These are phyloP conservation scores for Fusarium virguliforme DNA, from an alignment of 2,329 filamentous ascomycete genomes.

Conservation along the genomic window DNA sequence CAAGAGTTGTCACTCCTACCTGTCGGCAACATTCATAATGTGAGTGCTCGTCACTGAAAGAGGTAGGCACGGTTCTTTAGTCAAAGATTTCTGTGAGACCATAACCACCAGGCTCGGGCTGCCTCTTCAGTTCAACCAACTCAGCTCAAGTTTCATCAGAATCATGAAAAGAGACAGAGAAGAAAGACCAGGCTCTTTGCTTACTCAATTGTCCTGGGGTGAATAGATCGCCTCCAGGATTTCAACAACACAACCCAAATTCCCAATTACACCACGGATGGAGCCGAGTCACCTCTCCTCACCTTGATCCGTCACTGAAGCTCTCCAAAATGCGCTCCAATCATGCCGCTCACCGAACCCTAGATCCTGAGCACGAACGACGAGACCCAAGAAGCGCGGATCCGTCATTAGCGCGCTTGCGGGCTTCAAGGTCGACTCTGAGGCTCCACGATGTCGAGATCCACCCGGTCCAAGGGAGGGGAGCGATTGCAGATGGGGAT, in stretches of 20 bases:
- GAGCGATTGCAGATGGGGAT: conserved; percentile 14
- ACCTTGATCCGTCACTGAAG: conserved; percentile 27
- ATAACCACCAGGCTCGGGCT: no score
- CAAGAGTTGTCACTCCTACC: background rate
- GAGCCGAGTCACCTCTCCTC: conserved; percentile 20
- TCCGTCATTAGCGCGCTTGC: conserved; percentile 48
- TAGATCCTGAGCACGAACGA: conserved; percentile 25
- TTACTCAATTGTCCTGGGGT: background rate
- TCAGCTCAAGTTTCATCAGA: no score
- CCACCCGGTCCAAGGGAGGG: conserved; percentile 51
- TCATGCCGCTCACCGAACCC: conserved; percentile 31
- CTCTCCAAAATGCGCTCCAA: conserved; percentile 39
- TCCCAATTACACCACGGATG: conserved; percentile 3
- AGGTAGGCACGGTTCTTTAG: background rate
- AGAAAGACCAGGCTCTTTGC: background rate
- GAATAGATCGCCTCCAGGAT: background rate
- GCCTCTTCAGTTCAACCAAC: background rate
- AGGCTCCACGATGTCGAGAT: conserved; percentile 46
- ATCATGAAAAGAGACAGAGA: background rate
- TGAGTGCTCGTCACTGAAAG: background rate
- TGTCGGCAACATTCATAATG: background rate
- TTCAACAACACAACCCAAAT: background rate
- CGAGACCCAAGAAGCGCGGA: conserved; percentile 41
- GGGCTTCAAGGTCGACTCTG: conserved; percentile 22
- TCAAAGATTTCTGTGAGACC: background rate